Evolutionary conservation across 495 filamentous ascomycete genomes (phyloP), one percentile per base, ranked within the genome.

Genomic region (Neurospora sp.): DNA sequence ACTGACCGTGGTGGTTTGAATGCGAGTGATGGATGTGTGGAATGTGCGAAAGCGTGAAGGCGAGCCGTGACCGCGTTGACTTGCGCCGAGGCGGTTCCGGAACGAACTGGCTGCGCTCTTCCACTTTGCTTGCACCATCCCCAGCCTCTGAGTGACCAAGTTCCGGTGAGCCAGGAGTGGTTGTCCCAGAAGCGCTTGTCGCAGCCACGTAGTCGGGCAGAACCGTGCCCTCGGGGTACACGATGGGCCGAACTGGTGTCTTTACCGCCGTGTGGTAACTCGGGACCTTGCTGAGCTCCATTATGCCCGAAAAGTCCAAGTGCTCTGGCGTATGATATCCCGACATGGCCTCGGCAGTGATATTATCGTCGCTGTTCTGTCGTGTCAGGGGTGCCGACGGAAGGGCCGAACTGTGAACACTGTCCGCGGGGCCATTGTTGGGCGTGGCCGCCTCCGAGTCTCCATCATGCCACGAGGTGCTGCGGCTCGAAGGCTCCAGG

Each of bases 251-350:
- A 10, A 87, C 74, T 10, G 79, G 86, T 1, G 89, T 84, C 65
- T 85, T 88, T 20, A 94, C 85, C 1, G 93, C 93, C 14, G 93
- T 94, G 5, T 87, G 84, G 78, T 97, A 97, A 69, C 90, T 93
- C 5, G 93, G 93, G 8, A 96, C 92, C 69, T 90, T 91, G 75
- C 86, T 90, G 22, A 95, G 82, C 45, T 86, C 84, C 71, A 88
- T 87, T 40, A 90, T 82, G 74, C 91, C 88, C 35, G 85, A 81
- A 70, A 85, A 89, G 73, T 93, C 90, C 35, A 88, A 83, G 71
- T 91, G 88, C 74, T 88, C 88, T 20, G 90, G 88, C 20, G 75
- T 75, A 41, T 71, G 45, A 22, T 73, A 74, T 7, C 73, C 75
- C 6, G 75, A 68, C 53, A 65, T 61, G 76, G 77, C 35, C 39